phyloP scores from a whole-genome alignment of 2,329 filamentous ascomycete genomes.

The Sphaerulina musiva region DNA sequence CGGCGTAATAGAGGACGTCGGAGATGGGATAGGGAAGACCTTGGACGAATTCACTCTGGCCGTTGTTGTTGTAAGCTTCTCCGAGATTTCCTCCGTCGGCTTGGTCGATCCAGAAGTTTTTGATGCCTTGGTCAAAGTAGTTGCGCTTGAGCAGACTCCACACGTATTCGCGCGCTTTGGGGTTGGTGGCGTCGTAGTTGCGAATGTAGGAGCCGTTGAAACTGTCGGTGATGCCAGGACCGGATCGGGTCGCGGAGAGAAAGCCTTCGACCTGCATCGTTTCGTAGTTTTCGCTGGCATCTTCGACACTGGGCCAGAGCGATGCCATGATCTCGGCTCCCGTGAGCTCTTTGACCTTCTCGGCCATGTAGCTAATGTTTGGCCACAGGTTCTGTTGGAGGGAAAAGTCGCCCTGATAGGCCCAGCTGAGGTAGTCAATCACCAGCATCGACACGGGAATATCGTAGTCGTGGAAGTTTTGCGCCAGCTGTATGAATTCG shows the following conservation, averaged over 20 bases:
- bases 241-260: slow-evolving; percentile 27
- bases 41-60: slow-evolving; percentile 27
- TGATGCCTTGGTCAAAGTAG: slow-evolving; percentile 32
- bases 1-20: slow-evolving; percentile 29
- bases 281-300: slow-evolving; percentile 27
- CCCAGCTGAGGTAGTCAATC: slow-evolving; percentile 32
- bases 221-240: slow-evolving; percentile 28
- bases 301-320: slow-evolving; percentile 30
- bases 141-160: slow-evolving; percentile 29
- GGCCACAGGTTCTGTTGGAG: slow-evolving; percentile 30
- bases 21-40: slow-evolving; percentile 30
- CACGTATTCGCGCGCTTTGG: slow-evolving; percentile 28
- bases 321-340: slow-evolving; percentile 34
- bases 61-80: slow-evolving; percentile 37
- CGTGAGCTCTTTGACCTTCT: slow-evolving; percentile 29
- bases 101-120: slow-evolving; percentile 35
- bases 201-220: slow-evolving; percentile 32
- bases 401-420: slow-evolving; percentile 31
- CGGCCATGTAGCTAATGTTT: slow-evolving; percentile 27
- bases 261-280: slow-evolving; percentile 27
- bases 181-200: slow-evolving; percentile 32
- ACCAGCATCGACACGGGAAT: slow-evolving; percentile 32
- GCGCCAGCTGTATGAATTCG: slow-evolving; percentile 28
- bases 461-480: slow-evolving; percentile 28
- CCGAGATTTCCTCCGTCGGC: slow-evolving; percentile 35